Conservation (phyloP, 352 stramenopile species). For the Plasmopara muralis region DNA sequence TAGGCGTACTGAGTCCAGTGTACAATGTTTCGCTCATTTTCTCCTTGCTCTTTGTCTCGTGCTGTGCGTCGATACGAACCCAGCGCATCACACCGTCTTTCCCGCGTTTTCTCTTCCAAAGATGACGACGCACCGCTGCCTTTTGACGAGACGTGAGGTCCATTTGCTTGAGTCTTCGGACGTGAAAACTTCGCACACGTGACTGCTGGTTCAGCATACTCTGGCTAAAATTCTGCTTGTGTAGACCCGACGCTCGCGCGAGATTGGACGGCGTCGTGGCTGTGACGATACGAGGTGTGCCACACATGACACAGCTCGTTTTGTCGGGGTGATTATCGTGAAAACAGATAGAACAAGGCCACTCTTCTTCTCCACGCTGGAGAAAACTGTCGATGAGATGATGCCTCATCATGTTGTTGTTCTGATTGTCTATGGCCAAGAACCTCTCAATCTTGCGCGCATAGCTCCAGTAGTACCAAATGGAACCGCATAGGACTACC, state of each 20-base stretch:
- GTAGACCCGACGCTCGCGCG: conserved; percentile 60
- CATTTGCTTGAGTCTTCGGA: conserved; percentile 81
- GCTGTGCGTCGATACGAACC: conserved; percentile 67
- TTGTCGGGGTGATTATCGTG: conserved; percentile 84
- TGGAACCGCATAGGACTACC: conserved; percentile 57
- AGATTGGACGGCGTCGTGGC: conserved; percentile 46
- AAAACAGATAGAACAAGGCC: conserved; percentile 85
- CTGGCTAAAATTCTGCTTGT: conserved; percentile 59
- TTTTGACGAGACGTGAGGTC: conserved; percentile 76
- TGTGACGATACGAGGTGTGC: conserved; percentile 61
- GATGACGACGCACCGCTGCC: conserved; percentile 60
- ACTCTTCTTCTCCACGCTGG: conserved; percentile 71
- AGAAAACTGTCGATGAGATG: conserved; percentile 81
- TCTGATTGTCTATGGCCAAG: conserved; percentile 69
- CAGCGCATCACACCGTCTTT: conserved; percentile 71
- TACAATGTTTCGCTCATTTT: conserved; percentile 23
- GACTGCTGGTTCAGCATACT: conserved; percentile 78
- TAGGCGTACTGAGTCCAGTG: conserved; percentile 44
- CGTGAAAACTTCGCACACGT: conserved; percentile 76
- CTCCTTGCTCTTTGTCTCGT: conserved; percentile 25
- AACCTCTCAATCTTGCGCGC: conserved; percentile 82
- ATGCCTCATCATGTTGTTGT: conserved; percentile 88
- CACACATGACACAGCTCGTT: conserved; percentile 77
- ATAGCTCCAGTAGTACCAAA: conserved; percentile 88
- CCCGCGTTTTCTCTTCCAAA: conserved; percentile 71